Conservation (phyloP, 2,329 filamentous ascomycete genomes). For the Phyllosticta citribraziliensis region DNA sequence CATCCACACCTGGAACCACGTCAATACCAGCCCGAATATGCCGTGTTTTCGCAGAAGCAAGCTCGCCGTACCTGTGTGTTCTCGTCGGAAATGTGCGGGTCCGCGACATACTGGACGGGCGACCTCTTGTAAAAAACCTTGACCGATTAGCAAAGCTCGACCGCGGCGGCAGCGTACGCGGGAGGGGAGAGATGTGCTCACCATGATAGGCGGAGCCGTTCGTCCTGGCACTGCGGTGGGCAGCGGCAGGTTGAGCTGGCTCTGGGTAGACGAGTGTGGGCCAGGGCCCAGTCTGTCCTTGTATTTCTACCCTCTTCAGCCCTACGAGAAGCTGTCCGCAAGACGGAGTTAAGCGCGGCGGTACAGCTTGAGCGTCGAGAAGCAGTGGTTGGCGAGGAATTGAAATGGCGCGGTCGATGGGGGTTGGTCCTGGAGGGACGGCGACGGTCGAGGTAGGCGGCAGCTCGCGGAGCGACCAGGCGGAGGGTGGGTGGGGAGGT, state of each 20-base stretch:
- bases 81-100: conserved; percentile 66
- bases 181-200: conserved; percentile 13
- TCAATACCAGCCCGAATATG: conserved; percentile 31
- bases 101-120: conserved; percentile 72
- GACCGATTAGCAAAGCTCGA: conserved; percentile 16
- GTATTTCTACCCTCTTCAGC: conserved; percentile 1
- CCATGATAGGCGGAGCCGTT: conserved; percentile 19
- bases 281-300: background rate
- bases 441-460: conserved; percentile 6
- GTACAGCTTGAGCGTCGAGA: background rate
- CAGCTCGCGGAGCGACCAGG: conserved; percentile 9
- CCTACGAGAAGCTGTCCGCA: conserved; percentile 7
- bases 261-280: background rate
- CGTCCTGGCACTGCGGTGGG: background rate
- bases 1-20: conserved; percentile 64
- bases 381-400: background rate
- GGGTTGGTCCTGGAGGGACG: background rate
- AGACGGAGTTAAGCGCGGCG: conserved; percentile 10
- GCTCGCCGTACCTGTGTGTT: conserved; percentile 61
- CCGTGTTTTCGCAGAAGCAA: conserved; percentile 68
- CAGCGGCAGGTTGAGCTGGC: background rate
- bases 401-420: background rate
- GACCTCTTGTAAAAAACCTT: conserved; percentile 96
- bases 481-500: background rate
- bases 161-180: background rate